Evolutionary conservation across 768 basidiomycete species (phyloP).

Genomic region (Pisolithus orientalis): DNA sequence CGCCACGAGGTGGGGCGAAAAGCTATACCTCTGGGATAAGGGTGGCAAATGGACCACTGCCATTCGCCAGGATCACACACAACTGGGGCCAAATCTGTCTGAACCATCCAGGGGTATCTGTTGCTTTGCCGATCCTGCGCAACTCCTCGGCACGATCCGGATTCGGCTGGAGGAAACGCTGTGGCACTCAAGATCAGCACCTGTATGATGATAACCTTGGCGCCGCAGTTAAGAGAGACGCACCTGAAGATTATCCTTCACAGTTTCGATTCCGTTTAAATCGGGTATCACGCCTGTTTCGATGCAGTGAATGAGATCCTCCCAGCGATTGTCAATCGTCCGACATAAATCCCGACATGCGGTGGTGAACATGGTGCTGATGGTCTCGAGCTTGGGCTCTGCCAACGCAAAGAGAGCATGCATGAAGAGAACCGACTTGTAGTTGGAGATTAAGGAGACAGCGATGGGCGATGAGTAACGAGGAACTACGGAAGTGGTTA

Average conservation of each 20-base stretch:
- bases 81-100: constrained; percentile 15
- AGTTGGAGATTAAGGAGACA: constrained; percentile 14
- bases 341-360: constrained; percentile 15
- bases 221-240: no score
- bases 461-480: constrained; percentile 11
- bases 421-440: constrained; percentile 17
- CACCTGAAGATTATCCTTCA: constrained; percentile 9
- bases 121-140: constrained; percentile 2
- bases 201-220: no score
- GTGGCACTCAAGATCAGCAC: not conserved
- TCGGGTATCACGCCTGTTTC: constrained; percentile 11
- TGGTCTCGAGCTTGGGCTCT: constrained; percentile 12
- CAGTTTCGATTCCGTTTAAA: constrained; percentile 4
- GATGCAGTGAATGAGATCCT: constrained; percentile 14
- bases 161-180: constrained; percentile 13
- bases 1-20: constrained; percentile 2
- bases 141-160: constrained; percentile 14
- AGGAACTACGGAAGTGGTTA: constrained; percentile 4
- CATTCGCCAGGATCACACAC: constrained; percentile 11
- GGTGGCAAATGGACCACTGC: constrained; percentile 15
- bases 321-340: constrained; percentile 13
- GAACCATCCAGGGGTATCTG: constrained; percentile 10
- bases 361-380: constrained; percentile 17
- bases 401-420: constrained; percentile 17
- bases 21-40: no score